Conservation (phyloP, 75 land plant genomes). For the Picea glauca region DNA sequence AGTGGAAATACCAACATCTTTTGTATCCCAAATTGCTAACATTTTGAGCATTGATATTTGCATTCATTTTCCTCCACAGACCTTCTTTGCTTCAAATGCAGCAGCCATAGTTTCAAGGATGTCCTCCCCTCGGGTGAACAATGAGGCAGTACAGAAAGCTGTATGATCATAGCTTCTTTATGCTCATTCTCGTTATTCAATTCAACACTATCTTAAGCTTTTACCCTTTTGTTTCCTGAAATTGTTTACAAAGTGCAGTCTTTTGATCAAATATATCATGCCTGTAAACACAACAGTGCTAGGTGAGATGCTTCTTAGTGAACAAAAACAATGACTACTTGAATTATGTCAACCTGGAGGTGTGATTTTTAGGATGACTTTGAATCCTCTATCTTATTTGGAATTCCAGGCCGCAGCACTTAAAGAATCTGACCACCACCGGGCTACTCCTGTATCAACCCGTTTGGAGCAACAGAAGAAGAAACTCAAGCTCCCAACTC, state of each 20-base stretch:
- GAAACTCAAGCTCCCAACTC: conserved; percentile 35
- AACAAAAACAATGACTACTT: no score
- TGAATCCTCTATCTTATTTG: no score
- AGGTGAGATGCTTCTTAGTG: neutral
- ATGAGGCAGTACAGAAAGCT: conserved; percentile 30
- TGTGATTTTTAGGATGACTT: neutral
- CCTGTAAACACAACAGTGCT: neutral
- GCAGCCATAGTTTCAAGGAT: conserved; percentile 32
- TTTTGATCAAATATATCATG: neutral
- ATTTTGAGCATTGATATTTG: no score
- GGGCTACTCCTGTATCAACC: conserved; percentile 56
- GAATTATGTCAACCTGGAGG: neutral
- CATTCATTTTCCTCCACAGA: conserved; percentile 22
- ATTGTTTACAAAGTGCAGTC: neutral
- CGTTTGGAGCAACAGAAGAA: conserved; percentile 79
- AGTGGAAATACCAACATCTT: neutral
- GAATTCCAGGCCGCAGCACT: conserved; percentile 55
- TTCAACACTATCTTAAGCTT: neutral
- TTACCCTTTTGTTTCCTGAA: neutral
- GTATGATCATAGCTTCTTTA: conserved; percentile 8
- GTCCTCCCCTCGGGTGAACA: conserved; percentile 31
- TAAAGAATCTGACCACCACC: conserved; percentile 65
- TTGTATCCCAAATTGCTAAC: no score
- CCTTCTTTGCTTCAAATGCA: conserved; percentile 31
- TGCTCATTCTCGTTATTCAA: no score